Base-by-base conservation (phyloP, 495 filamentous ascomycete species). In the Gamarada debralockiae region DNA sequence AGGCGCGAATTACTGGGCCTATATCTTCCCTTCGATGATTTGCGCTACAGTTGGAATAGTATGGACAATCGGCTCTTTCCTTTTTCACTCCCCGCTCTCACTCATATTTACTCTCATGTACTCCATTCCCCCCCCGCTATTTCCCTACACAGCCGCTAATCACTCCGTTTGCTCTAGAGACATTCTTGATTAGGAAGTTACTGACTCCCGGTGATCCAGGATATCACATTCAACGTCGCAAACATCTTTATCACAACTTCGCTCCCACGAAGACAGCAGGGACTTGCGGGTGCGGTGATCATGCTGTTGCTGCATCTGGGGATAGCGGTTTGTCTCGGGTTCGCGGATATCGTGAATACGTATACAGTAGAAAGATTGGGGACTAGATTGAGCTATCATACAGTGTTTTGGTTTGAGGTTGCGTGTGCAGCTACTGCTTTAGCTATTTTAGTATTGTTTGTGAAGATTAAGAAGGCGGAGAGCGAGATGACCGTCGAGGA, bases 191-290 rank as follows among this genome's bases (percentile, higher is more conserved):
- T n/a, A n/a, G n/a, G n/a, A n/a, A n/a, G n/a, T n/a, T n/a, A n/a
- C n/a, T n/a, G n/a, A n/a, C n/a, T n/a, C n/a, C n/a, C n/a, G n/a
- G n/a, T n/a, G n/a, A n/a, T n/a, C n/a, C n/a, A n/a, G n/a, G 90
- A 96, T 60, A 83, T 93, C 53, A 87, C 82, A 22, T 95, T 85
- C 73, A 90, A 88, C 59, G 74, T 95, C 7, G 79, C 86, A 33
- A 93, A 90, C 61, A 82, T 95, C 41, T 95, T 93, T 64, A 86
- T 92, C 63, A 91, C 87, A 0, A 88, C 86, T 0, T 79, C 77
- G 4, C 71, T 93, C 58, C 85, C 89, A 0, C 74, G 77, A 34
- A 71, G 76, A 8, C 75, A 80, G 36, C 90, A 95, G 64, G 89
- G 87, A 1, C 73, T 91, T 0, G 89, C 89, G 0, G 90, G 90